phyloP scores from a whole-genome alignment of 352 stramenopile genomes.

The Phytophthora constricta region DNA sequence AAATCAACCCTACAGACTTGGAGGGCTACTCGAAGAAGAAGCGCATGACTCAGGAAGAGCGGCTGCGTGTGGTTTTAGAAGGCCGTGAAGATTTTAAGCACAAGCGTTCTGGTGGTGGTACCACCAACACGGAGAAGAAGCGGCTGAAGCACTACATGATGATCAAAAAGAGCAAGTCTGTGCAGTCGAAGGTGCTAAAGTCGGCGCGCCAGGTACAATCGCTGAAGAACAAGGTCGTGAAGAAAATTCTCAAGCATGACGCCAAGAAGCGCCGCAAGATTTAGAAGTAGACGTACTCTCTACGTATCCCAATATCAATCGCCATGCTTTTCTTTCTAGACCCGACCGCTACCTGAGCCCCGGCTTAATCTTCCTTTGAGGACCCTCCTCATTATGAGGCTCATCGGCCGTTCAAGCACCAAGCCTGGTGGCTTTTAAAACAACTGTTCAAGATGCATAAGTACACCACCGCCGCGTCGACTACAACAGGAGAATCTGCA shows the following conservation, averaged over 20 bases:
- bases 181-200: constrained; percentile 90
- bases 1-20: constrained; percentile 81
- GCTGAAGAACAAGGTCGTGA: constrained; percentile 79
- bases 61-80: constrained; percentile 83
- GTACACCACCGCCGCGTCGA: too few relatives aligned
- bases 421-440: too few relatives aligned
- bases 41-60: constrained; percentile 87
- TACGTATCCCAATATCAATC: background rate
- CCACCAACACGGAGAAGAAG: constrained; percentile 98
- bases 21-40: constrained; percentile 92
- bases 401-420: too few relatives aligned
- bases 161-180: constrained; percentile 94
- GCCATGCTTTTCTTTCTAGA: background rate
- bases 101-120: constrained; percentile 93
- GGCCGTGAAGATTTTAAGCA: constrained; percentile 93
- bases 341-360: too few relatives aligned
- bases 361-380: too few relatives aligned
- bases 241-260: constrained; percentile 90
- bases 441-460: too few relatives aligned
- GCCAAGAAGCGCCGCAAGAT: constrained; percentile 80
- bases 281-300: constrained; percentile 28
- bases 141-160: constrained; percentile 98
- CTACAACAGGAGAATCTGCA: too few relatives aligned
- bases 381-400: too few relatives aligned
- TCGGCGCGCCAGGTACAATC: constrained; percentile 87